phyloP scores from a whole-genome alignment of 2,329 filamentous ascomycete genomes.

The Botryotinia globosa region DNA sequence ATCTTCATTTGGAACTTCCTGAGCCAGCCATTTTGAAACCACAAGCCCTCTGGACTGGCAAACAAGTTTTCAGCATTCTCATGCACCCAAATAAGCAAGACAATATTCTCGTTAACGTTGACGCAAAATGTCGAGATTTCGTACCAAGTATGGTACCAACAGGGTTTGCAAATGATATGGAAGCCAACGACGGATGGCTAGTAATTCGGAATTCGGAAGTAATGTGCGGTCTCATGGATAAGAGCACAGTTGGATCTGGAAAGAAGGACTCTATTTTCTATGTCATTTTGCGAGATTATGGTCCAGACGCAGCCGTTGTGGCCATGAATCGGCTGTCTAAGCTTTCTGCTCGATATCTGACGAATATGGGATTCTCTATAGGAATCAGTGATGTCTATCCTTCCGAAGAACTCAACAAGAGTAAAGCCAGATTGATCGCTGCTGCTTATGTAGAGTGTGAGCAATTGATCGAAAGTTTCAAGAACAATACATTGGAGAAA shows the following conservation, averaged over 20 bases:
- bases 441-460: conserved; percentile 79
- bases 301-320: conserved; percentile 79
- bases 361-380: conserved; percentile 92
- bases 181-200: conserved; percentile 84
- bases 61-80: conserved; percentile 90
- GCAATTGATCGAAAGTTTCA: conserved; percentile 76
- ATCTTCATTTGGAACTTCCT: conserved; percentile 76
- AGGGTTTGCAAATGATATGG: conserved; percentile 56
- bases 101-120: conserved; percentile 82
- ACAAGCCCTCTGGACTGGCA: conserved; percentile 88
- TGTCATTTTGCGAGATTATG: conserved; percentile 91
- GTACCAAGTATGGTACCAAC: conserved; percentile 47
- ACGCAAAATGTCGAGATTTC: conserved; percentile 86
- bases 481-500: conserved; percentile 77
- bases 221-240: conserved; percentile 98
- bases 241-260: conserved; percentile 91
- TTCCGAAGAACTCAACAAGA: conserved; percentile 62
- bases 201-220: conserved; percentile 95
- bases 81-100: conserved; percentile 86
- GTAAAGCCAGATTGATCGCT: conserved; percentile 74
- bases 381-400: conserved; percentile 94
- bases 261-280: conserved; percentile 99
- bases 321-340: conserved; percentile 95
- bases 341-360: conserved; percentile 82
- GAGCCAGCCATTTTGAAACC: conserved; percentile 85